phyloP scores from a whole-genome alignment of 805 yeast genomes.

The Pichia ethanolica region DNA sequence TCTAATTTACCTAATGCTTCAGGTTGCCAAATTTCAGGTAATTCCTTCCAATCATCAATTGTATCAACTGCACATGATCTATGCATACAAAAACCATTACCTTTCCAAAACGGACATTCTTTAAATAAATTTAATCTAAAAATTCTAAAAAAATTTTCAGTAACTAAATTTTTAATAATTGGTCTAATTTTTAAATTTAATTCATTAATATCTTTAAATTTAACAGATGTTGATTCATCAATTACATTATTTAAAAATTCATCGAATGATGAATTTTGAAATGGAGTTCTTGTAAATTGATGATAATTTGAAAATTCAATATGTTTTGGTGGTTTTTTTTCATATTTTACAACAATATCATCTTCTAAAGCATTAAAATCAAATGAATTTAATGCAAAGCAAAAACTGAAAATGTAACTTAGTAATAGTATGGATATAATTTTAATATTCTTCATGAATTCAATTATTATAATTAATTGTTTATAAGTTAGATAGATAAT shows the following conservation, averaged over 20 bases:
- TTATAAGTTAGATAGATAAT: no score
- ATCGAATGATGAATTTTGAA: conserved; percentile 14
- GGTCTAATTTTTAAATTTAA: conserved; percentile 49
- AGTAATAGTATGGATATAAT: neutral
- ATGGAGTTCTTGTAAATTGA: conserved; percentile 28
- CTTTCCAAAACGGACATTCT: conserved; percentile 83
- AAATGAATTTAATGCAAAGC: neutral
- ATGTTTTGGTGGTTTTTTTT: conserved; percentile 14
- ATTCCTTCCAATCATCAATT: conserved; percentile 61
- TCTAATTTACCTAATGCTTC: conserved; percentile 54
- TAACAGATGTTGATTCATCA: conserved; percentile 25
- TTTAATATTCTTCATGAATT: no score
- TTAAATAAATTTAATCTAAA: conserved; percentile 78
- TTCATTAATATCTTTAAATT: conserved; percentile 40
- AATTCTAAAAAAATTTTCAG: conserved; percentile 78
- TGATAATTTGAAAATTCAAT: conserved; percentile 21
- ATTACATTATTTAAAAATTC: conserved; percentile 18
- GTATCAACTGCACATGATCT: conserved; percentile 87
- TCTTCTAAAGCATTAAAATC: conserved; percentile 1
- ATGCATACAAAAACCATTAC: conserved; percentile 76
- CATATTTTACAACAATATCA: conserved; percentile 9
- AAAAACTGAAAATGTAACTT: neutral
- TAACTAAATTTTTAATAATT: conserved; percentile 47
- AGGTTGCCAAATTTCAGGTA: conserved; percentile 69
- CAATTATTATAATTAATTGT: no score